Evolutionary conservation across 1,284 basidiomycete species (phyloP).

Genomic region (Hemileia vastatrix): DNA sequence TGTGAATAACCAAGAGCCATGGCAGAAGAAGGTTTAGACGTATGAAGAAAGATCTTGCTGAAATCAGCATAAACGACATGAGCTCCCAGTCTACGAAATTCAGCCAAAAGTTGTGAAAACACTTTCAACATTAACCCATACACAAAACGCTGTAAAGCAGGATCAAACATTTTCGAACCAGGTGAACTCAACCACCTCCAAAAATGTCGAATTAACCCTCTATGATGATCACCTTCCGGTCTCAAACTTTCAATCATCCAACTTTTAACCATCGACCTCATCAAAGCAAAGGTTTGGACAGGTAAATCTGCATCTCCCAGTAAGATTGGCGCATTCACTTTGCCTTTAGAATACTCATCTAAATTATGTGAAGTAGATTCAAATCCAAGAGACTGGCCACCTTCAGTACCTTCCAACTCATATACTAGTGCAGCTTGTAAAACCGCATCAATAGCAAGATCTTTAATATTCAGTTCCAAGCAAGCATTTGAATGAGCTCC

Average conservation of each 20-base stretch:
- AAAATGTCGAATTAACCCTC: conserved; percentile 67
- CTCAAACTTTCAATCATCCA: conserved; percentile 78
- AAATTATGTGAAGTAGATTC: conserved; percentile 83
- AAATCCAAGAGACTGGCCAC: conserved; percentile 78
- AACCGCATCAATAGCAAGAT: conserved; percentile 88
- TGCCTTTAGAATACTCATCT: conserved; percentile 76
- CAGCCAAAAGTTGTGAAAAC: conserved; percentile 89
- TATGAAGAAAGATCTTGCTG: conserved; percentile 77
- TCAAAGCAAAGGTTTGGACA: conserved; percentile 70
- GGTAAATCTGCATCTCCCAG: conserved; percentile 91
- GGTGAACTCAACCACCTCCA: conserved; percentile 92
- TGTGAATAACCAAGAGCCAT: conserved; percentile 91
- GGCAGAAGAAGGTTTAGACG: conserved; percentile 82
- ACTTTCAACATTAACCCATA: conserved; percentile 96
- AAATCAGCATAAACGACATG: conserved; percentile 94
- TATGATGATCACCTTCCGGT: conserved; percentile 55
- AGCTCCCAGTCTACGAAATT: conserved; percentile 90
- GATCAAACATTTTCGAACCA: conserved; percentile 79
- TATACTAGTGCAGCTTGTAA: conserved; percentile 90
- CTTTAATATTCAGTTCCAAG: conserved; percentile 76
- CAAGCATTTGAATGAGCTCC: conserved; percentile 91
- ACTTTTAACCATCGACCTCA: conserved; percentile 77
- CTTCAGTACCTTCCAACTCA: conserved; percentile 71
- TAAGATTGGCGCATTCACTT: conserved; percentile 63
- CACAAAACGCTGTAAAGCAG: conserved; percentile 84